Conservation (phyloP, 192 early-diverging fungal genomes). For the Mortierella claussenii region DNA sequence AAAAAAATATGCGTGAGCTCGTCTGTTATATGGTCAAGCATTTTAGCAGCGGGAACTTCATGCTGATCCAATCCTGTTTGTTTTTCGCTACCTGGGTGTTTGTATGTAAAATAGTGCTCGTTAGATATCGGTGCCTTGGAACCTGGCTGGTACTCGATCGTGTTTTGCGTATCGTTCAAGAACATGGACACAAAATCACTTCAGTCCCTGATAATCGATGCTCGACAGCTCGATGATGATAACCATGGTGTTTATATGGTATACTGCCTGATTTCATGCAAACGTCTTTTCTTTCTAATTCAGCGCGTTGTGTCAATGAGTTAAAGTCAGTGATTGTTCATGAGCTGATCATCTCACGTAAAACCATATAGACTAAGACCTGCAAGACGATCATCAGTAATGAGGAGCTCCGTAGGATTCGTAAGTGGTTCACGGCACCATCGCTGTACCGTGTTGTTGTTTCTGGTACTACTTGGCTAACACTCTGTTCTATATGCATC, state of each 20-base stretch:
- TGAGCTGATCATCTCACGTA: too few relatives aligned
- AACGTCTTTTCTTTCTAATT: too few relatives aligned
- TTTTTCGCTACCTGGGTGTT: too few relatives aligned
- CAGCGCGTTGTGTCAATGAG: too few relatives aligned
- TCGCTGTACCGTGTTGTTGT: not conserved
- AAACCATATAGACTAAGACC: slow-evolving; percentile 1
- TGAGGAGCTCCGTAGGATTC: slow-evolving; percentile 11
- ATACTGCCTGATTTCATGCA: too few relatives aligned
- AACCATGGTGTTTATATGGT: slow-evolving; percentile 20
- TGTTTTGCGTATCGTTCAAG: slow-evolving; percentile 17
- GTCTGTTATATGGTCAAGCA: too few relatives aligned
- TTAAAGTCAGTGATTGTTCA: too few relatives aligned
- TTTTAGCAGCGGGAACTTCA: too few relatives aligned
- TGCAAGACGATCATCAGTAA: slow-evolving; percentile 14
- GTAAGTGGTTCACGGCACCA: not conserved
- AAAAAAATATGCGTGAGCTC: too few relatives aligned
- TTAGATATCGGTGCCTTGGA: slow-evolving; percentile 5
- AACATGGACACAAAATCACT: slow-evolving; percentile 21
- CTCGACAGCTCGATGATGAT: slow-evolving; percentile 17
- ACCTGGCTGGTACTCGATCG: slow-evolving; percentile 24
- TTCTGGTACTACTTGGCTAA: not conserved
- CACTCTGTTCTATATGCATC: not conserved
- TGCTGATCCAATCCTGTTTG: too few relatives aligned
- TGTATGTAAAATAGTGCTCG: slow-evolving; percentile 1
- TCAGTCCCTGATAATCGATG: slow-evolving; percentile 10